Evolutionary conservation across 148 eudicot species (phyloP).

Genomic region (Agrostemma githago): DNA sequence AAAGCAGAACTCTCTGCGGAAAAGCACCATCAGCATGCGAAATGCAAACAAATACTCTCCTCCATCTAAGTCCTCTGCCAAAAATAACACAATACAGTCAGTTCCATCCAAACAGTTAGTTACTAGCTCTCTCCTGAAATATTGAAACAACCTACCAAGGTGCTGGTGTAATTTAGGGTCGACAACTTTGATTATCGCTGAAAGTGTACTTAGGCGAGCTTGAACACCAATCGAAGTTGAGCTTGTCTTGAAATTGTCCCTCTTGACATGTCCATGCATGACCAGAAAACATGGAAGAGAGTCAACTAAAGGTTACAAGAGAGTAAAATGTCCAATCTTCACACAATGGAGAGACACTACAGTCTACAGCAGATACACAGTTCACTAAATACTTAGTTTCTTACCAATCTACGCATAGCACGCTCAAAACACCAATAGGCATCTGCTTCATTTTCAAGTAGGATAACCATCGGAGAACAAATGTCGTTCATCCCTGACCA

Average conservation of each 20-base stretch:
- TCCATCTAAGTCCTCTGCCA: slow-evolving; percentile 85
- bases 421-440: slow-evolving; percentile 96
- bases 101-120: background rate
- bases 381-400: slow-evolving; percentile 9
- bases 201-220: slow-evolving; percentile 72
- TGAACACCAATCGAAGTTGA: slow-evolving; percentile 80
- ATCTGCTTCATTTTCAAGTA: slow-evolving; percentile 87
- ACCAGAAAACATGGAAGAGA: slow-evolving; percentile 16
- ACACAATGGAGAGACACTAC: background rate
- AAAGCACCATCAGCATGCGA: slow-evolving; percentile 96
- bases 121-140: background rate
- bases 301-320: slow-evolving; percentile 12
- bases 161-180: slow-evolving; percentile 96
- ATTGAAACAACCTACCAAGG: slow-evolving; percentile 57
- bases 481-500: slow-evolving; percentile 91
- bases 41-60: slow-evolving; percentile 94
- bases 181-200: slow-evolving; percentile 65
- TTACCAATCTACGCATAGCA: slow-evolving; percentile 95
- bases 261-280: slow-evolving; percentile 37
- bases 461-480: slow-evolving; percentile 92
- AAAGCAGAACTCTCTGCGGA: slow-evolving; percentile 87
- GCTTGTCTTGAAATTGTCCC: slow-evolving; percentile 81
- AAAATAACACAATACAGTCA: slow-evolving; percentile 16
- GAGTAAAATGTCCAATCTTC: background rate
- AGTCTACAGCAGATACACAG: background rate